Evolutionary conservation across 1,284 basidiomycete species (phyloP), one percentile per base, ranked within the genome.

Genomic region (Moesziomyces parantarcticus): DNA sequence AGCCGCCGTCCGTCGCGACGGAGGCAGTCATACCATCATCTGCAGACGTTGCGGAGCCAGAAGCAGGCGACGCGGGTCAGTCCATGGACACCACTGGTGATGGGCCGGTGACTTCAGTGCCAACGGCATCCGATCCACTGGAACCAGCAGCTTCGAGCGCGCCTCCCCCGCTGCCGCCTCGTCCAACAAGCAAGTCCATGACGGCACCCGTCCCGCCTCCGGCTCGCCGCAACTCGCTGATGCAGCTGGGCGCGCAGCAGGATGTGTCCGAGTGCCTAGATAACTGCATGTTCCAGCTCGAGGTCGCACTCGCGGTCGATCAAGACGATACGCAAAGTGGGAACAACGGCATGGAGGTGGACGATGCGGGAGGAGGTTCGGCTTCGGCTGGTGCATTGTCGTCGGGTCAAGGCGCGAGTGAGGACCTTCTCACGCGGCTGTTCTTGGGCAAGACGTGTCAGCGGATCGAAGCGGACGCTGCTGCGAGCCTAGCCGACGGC

Each of bases 251-350:
- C n/a, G 91, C 92, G 72, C 96, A 99, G 80, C 96, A 99, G 81
- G 96, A 99, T 83, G 95, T 98, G 3, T 92, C 95, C 0, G 96
- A 99, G 85, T 97, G 96, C 84, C 92, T 99, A 89, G 95, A 99
- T 85, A 99, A 99, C 79, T 95, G 96, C 85, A 91, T 99, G 87
- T 97, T 97, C 85, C 97, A 99, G 85, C 92, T 99, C 61, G 95
- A 99, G 84, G 92, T 92, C 10, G 95, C 94, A 0, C 84, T 97
- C 47, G 90, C 91, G 14, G 84, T 89, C 63, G 50, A 60, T 26
- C 43, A 53, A 21, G 52, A 54, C 6, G 46, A 41, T 7, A 23
- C 21, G 10, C 21, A 20, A 16, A 29, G 29, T 4, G 9, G 20
- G 29, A 45, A 16, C 13, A 52, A 57, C 3, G 22, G 14, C 2